phyloP scores from a whole-genome alignment of 2,329 filamentous ascomycete species.

The Fusarium oligoseptatum region DNA sequence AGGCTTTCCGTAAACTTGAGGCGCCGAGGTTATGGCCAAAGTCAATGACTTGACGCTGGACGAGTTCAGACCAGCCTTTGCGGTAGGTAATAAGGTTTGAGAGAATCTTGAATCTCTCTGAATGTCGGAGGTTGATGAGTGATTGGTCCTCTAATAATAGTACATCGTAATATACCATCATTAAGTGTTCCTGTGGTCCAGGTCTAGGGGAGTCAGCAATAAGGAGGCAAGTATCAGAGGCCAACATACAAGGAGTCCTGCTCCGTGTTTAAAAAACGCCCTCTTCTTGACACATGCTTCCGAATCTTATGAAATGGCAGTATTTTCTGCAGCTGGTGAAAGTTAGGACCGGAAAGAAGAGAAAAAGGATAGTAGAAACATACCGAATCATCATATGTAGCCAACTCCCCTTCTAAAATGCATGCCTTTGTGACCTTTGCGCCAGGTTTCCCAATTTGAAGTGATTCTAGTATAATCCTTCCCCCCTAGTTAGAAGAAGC shows the following conservation, averaged over 20 bases:
- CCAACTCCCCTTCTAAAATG: constrained; percentile 86
- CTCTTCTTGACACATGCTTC: constrained; percentile 82
- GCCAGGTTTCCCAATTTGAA: constrained; percentile 70
- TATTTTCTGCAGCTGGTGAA: constrained; percentile 67
- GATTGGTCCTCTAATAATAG: constrained; percentile 68
- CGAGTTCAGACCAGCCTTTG: constrained; percentile 74
- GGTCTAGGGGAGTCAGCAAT: constrained; percentile 54
- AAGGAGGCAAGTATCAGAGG: neutral
- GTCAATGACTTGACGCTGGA: constrained; percentile 76
- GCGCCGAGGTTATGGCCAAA: constrained; percentile 68
- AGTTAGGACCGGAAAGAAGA: constrained; percentile 19
- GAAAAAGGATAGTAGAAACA: constrained; percentile 9
- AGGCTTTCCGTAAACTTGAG: constrained; percentile 70
- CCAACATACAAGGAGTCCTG: constrained; percentile 74
- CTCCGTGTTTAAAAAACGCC: constrained; percentile 75
- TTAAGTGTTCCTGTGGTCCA: constrained; percentile 66
- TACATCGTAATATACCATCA: constrained; percentile 73
- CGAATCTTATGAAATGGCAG: constrained; percentile 85
- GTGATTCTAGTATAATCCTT: constrained; percentile 71
- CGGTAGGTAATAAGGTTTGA: constrained; percentile 64
- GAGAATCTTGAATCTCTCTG: constrained; percentile 71
- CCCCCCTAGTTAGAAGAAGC: constrained; percentile 17
- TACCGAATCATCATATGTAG: constrained; percentile 79
- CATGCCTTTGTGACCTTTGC: constrained; percentile 75
- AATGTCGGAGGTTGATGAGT: constrained; percentile 65